Evolutionary conservation across 108 stramenopile genomes (phyloP).

Genomic region (Discostella pseudostelligera): DNA sequence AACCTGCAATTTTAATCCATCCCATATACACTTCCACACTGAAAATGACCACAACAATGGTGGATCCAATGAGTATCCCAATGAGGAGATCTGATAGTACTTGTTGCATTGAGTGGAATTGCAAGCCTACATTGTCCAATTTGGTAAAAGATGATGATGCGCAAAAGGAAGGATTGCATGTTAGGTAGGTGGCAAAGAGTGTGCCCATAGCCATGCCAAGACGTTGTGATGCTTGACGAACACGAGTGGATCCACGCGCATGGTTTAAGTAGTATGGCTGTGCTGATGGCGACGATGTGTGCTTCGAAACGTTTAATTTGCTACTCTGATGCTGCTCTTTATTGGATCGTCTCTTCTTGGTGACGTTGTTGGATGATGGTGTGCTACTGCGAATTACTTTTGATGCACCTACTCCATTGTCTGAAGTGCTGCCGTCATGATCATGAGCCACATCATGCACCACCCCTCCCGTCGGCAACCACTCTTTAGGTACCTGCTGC

Average conservation of each 20-base stretch:
- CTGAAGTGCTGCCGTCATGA: too few relatives aligned
- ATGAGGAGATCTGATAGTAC: conserved; percentile 19
- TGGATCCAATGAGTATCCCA: conserved; percentile 32
- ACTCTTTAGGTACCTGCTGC: conserved; percentile 13
- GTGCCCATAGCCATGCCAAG: conserved; percentile 30
- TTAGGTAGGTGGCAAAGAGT: conserved; percentile 12
- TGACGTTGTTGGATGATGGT: too few relatives aligned
- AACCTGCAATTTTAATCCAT: conserved; percentile 38
- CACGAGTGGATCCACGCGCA: conserved; percentile 37
- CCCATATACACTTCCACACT: conserved; percentile 25
- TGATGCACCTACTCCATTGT: background rate
- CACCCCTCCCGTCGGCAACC: conserved; percentile 1
- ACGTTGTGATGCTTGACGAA: conserved; percentile 38
- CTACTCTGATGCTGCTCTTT: conserved; percentile 1
- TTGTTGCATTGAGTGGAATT: background rate
- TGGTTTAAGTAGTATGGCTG: conserved; percentile 46
- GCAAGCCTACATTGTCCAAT: conserved; percentile 31
- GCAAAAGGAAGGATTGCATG: conserved; percentile 12
- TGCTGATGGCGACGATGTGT: too few relatives aligned
- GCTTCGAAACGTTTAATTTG: too few relatives aligned
- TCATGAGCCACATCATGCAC: background rate
- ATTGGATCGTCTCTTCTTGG: background rate
- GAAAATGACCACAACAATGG: conserved; percentile 26
- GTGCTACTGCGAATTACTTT: background rate
- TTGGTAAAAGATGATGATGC: conserved; percentile 1